Evolutionary conservation across 2,329 filamentous ascomycete genomes (phyloP), one percentile per base, ranked within the genome.

Genomic region (Leptoxyphium fumago): DNA sequence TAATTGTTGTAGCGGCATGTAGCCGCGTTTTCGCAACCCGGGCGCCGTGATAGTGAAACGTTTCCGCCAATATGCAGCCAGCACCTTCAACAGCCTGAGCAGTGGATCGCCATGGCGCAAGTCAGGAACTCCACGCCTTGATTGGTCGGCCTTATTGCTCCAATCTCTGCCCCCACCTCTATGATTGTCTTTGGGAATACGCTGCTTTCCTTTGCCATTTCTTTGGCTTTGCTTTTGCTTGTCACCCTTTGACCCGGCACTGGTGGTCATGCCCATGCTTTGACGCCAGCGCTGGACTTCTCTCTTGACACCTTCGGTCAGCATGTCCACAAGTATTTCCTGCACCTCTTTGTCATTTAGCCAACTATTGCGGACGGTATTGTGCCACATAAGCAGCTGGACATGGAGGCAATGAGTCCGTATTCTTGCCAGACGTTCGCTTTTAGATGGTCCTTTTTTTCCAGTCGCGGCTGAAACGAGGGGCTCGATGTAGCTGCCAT

Each of bases 401-500:
- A 96, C 87, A 62, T 98, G 91, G 52, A 94, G 72, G 53, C 84
- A 84, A 62, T 98, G 91, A 1, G 86, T 87, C 2, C 79, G 73
- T 29, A 80, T 74, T 21, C 91, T 75, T 45, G 89, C 82, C 47
- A 78, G 75, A 42, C 85, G 77, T 58, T 95, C 86, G 26, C 82
- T 77, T 63, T 94, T 94, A 2, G 84, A 82, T 0, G 84, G 83
- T 0, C 86, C 88, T 58, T 89, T 94, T 63, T 85, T 94, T 14
- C 66, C 63, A 64, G 54, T 50, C 17, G 48, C 48, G 36, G 58
- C 40, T 52, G 66, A 53, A 53, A 66, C 61, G 52, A 66, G 47
- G 10, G 64, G 61, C 32, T 64, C 60, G 7, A 62, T 61, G 41
- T 65, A 62, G 40, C 55, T 63, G 29, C 63, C 64, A 43, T 61